These are phyloP conservation scores for Trichoderma reesei DNA, from an alignment of 495 filamentous ascomycete species.

Conservation along the genomic window DNA sequence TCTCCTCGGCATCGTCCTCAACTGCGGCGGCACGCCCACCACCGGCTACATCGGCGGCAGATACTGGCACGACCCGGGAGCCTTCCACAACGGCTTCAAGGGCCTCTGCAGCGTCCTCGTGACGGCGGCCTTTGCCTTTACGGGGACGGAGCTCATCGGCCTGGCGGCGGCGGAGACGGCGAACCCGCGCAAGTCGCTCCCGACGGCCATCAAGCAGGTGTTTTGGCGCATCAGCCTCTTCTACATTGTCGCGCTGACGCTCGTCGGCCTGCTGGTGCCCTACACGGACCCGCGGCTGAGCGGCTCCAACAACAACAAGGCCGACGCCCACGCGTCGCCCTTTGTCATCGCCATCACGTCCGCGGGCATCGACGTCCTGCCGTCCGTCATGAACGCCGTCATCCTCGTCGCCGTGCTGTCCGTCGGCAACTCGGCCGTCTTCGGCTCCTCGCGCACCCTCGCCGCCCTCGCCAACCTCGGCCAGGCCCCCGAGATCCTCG, in stretches of 20 bases:
- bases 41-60: slow-evolving; percentile 75
- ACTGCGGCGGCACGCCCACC: slow-evolving; percentile 65
- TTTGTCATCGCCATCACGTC: slow-evolving; percentile 84
- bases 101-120: slow-evolving; percentile 91
- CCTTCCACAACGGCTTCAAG: slow-evolving; percentile 89
- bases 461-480: slow-evolving; percentile 78
- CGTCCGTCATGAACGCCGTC: slow-evolving; percentile 81
- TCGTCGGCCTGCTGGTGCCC: slow-evolving; percentile 67
- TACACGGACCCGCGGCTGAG: slow-evolving; percentile 55
- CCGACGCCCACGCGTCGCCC: slow-evolving; percentile 67
- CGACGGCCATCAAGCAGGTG: slow-evolving; percentile 82
- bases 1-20: slow-evolving; percentile 68
- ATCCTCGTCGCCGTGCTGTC: slow-evolving; percentile 82
- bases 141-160: slow-evolving; percentile 89
- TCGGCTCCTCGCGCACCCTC: slow-evolving; percentile 77
- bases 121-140: slow-evolving; percentile 84
- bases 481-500: slow-evolving; percentile 66
- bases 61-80: slow-evolving; percentile 78
- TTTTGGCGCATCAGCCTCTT: slow-evolving; percentile 93
- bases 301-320: slow-evolving; percentile 33
- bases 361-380: slow-evolving; percentile 64
- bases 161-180: slow-evolving; percentile 80
- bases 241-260: slow-evolving; percentile 64
- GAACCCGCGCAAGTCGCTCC: slow-evolving; percentile 79
- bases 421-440: slow-evolving; percentile 80